phyloP scores from a whole-genome alignment of 129 eudicot species.

The Cynara cardunculus region DNA sequence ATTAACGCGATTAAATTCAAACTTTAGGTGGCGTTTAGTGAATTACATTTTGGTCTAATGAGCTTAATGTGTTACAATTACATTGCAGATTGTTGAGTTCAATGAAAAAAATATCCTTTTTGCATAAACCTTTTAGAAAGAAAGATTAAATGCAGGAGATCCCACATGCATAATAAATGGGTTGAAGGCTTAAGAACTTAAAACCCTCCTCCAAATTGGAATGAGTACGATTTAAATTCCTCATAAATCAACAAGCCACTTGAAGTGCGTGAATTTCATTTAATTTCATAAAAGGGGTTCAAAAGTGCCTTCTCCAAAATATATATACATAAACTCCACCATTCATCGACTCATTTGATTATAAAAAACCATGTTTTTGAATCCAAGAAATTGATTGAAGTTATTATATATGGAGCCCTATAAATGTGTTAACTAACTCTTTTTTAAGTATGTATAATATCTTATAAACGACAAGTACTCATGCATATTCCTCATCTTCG shows the following conservation, averaged over 20 bases:
- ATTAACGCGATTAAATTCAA: too few relatives aligned
- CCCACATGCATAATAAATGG: background rate
- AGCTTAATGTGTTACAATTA: too few relatives aligned
- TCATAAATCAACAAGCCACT: slow-evolving; percentile 10
- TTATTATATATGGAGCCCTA: background rate
- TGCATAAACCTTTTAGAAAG: too few relatives aligned
- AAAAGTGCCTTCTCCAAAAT: background rate
- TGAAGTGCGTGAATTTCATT: slow-evolving; percentile 23
- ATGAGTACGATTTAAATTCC: background rate
- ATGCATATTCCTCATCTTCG: too few relatives aligned
- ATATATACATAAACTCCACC: background rate
- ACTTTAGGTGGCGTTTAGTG: too few relatives aligned
- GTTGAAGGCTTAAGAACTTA: background rate
- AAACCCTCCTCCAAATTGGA: background rate
- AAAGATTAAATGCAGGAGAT: background rate
- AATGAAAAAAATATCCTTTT: background rate
- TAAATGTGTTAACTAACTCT: background rate
- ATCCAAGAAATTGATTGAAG: background rate
- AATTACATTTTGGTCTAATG: too few relatives aligned
- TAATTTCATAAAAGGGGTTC: background rate
- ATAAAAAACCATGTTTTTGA: too few relatives aligned
- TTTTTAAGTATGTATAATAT: too few relatives aligned
- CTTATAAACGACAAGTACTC: too few relatives aligned
- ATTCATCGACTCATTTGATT: background rate
- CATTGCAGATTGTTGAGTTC: too few relatives aligned